A percentile compares a stretch with the other conserved stretches of the same genome.
Evolutionary conservation across 202 grass and related monocot species (phyloP).

Genomic region (Saccharum hybrid): DNA sequence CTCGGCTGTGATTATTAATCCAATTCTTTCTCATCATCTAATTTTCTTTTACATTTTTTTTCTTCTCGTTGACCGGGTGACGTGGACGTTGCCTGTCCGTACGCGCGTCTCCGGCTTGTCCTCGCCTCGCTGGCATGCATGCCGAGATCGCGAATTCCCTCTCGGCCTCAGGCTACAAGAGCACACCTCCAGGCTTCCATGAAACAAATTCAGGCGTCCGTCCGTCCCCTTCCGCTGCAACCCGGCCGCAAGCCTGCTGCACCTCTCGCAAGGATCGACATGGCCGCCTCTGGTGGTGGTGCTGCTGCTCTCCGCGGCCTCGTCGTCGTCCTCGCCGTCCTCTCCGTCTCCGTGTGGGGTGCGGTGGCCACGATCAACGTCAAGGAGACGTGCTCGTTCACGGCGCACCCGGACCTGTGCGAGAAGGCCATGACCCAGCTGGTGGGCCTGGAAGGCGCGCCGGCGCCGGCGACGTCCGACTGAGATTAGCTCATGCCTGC

Average conservation of each 20-base stretch:
- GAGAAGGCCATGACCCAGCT: background rate
- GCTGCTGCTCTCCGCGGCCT: constrained; percentile 10
- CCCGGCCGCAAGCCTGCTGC: no score
- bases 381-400: constrained; percentile 45
- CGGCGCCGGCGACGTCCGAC: background rate
- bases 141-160: background rate
- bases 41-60: background rate
- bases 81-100: background rate
- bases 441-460: background rate
- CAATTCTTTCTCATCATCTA: constrained; percentile 45
- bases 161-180: constrained; percentile 30
- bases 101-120: background rate
- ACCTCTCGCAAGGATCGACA: background rate
- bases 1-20: constrained; percentile 27
- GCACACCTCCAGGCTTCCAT: background rate
- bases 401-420: constrained; percentile 33
- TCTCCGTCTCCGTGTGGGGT: constrained; percentile 1
- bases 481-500: background rate
- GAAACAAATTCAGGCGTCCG: background rate
- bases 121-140: constrained; percentile 8
- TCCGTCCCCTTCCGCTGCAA: background rate
- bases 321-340: constrained; percentile 1
- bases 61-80: constrained; percentile 11
- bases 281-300: background rate
- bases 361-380: background rate